Base-by-base conservation (phyloP, 139 green algal genomes). In the Chlorella sp. region DNA sequence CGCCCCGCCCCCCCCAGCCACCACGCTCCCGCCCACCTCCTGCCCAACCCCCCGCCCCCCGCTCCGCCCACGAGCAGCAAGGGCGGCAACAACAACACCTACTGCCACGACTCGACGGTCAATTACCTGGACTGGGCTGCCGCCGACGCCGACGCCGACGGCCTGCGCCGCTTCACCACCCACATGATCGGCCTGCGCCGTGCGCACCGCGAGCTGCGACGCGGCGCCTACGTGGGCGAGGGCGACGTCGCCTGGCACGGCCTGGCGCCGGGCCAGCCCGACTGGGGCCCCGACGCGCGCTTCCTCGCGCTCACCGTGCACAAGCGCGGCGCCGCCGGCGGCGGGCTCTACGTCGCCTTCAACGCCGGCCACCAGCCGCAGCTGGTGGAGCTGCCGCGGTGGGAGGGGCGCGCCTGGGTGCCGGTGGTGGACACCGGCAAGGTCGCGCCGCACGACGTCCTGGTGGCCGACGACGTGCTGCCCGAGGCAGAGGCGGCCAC, bases 11-110 rank as follows among this genome's bases (percentile, higher is more conserved):
- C 48, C 48, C 21, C 17, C 48, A 58, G 21, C 17, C 48, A 21
- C 48, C 48, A n/a, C 41, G 5, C 1, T 2, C 42, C 45, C 45
- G 6, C 45, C 65, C 36, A 2, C 33, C 65, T 43, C 42, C 2
- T 27, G 29, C 38, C 8, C 21, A 2, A 4, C 40, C 2, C 17
- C 9, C 66, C 29, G 15, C 41, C 40, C 3, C 31, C 8, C 67
- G 1, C 12, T 3, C 31, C 19, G 2, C 29, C n/a, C 55, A 11
- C 40, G n/a, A 1, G 71, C 71, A 77, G 83, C 81, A 98, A 89
- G 80, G 76, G 67, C 58, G 95, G 95, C 72, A 99, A 99, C 86
- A 99, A 99, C 86, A 99, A 99, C 91, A 99, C 95, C 27, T 99
- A 99, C 88, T 98, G 95, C 88, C 95, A 98, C 80, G 95, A 99